Evolutionary conservation across 2,329 filamentous ascomycete genomes (phyloP), one percentile per base, ranked within the genome.

Genomic region (Aspergillus quadrilineatus): DNA sequence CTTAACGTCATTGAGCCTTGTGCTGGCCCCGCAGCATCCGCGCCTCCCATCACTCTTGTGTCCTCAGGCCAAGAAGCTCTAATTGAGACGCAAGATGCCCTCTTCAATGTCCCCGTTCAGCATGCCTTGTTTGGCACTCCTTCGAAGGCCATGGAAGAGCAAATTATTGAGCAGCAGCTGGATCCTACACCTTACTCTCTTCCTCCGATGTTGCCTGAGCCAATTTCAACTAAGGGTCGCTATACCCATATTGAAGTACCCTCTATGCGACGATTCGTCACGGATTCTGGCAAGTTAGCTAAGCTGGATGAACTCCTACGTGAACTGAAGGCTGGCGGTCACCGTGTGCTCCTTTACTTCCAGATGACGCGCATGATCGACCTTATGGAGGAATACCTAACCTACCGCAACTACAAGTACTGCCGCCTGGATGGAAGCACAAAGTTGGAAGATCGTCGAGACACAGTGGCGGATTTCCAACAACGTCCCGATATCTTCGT

Each of bases 361-460:
- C 94, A 99, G 80, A 99, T 99, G 94, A 99, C 94, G 4, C 89
- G 90, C 70, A 99, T 99, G 94, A 97, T 99, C 70, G 93, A 99
- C 73, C 80, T 99, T 59, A 97, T 97, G 90, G 94, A 99, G 74
- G 94, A 99, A 76, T 99, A 97, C 67, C 81, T 99, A 57, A 97
- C 94, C 0, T 97, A 97, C 78, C 90, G 94, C 72, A 97, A 97
- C 77, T 97, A 96, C 86, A 97, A 96, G 75, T 99, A 97, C 77
- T 95, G 93, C 68, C 90, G 94, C 58, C 83, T 99, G 44, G 94
- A 99, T 68, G 94, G 94, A 70, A 96, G 92, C 15, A 99, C 94
- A 43, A 99, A 97, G 74, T 83, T 99, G 50, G 94, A 99, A 74
- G 94, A 99, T 73, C 87, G 94, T 74, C 88, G 94, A 71, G 94